These are phyloP conservation scores for Amorphotheca resinae DNA, from an alignment of 495 filamentous ascomycete genomes.

Conservation along the genomic window DNA sequence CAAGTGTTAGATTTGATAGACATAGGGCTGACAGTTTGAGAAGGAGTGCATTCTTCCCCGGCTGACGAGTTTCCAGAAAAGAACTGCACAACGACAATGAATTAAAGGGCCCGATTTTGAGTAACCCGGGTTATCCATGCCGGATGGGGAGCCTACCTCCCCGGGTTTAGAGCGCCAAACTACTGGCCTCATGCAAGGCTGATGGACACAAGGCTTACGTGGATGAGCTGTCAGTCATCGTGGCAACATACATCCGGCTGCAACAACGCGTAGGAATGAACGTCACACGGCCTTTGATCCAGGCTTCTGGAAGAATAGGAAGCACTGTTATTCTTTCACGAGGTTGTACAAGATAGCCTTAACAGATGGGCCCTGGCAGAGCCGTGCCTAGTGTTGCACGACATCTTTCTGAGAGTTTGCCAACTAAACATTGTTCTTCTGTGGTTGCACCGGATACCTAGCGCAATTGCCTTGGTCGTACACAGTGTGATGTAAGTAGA, in stretches of 20 bases:
- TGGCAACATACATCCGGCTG: too few relatives aligned
- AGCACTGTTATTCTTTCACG: not conserved
- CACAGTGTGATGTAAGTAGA: too few relatives aligned
- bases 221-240: too few relatives aligned
- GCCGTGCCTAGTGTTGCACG: not conserved
- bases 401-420: not conserved
- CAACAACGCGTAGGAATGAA: not conserved
- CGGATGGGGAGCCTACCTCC: not conserved
- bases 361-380: not conserved
- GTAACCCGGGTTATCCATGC: not conserved
- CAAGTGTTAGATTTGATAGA: not conserved
- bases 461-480: too few relatives aligned
- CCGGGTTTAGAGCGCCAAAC: not conserved
- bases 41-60: constrained; percentile 6
- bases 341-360: not conserved
- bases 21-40: not conserved
- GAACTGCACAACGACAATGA: not conserved
- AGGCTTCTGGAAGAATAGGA: not conserved
- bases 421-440: too few relatives aligned
- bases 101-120: not conserved
- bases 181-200: too few relatives aligned
- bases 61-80: not conserved
- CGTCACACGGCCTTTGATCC: not conserved
- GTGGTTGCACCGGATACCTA: too few relatives aligned
- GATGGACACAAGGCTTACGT: too few relatives aligned